These are phyloP conservation scores for Pseudogymnoascus sp. DNA, from an alignment of 2,329 filamentous ascomycete species.

Conservation along the genomic window DNA sequence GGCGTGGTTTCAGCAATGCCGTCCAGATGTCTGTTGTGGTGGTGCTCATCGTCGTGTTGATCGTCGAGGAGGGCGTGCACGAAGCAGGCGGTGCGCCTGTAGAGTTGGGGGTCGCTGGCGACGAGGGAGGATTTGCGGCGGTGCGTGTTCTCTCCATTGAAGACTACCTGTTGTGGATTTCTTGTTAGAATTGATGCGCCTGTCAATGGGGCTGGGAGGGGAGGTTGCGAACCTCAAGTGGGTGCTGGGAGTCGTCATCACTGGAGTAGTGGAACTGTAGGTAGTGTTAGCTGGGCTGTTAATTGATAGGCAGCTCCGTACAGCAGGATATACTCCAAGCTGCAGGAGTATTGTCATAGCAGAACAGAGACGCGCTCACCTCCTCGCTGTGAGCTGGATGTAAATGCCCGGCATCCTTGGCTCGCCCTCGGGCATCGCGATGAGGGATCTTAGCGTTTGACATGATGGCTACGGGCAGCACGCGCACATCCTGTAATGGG, in stretches of 20 bases:
- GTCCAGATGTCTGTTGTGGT: slow-evolving; percentile 21
- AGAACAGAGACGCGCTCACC: not conserved
- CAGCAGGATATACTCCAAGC: not conserved
- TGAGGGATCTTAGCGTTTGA: not conserved
- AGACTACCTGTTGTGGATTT: slow-evolving; percentile 34
- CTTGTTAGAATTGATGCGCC: not conserved
- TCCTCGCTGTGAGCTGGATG: not conserved
- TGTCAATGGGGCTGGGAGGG: not conserved
- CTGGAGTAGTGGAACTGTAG: slow-evolving; percentile 17
- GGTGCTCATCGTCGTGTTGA: slow-evolving; percentile 32
- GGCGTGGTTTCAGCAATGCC: slow-evolving; percentile 19
- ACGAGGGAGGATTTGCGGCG: slow-evolving; percentile 63
- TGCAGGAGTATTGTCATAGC: not conserved
- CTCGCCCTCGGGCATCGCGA: slow-evolving; percentile 1
- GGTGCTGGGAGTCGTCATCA: slow-evolving; percentile 32
- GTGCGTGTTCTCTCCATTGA: slow-evolving; percentile 55
- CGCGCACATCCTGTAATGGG: not conserved
- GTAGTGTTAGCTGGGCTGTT: not conserved
- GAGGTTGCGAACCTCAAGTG: slow-evolving; percentile 39
- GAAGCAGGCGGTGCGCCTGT: slow-evolving; percentile 49
- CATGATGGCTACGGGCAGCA: not conserved
- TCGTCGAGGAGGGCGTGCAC: slow-evolving; percentile 60
- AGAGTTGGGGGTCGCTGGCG: slow-evolving; percentile 39
- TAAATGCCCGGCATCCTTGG: not conserved
- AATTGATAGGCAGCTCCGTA: not conserved